phyloP scores from a whole-genome alignment of 306 rosid genomes.

The Gastrolobium villosum region DNA sequence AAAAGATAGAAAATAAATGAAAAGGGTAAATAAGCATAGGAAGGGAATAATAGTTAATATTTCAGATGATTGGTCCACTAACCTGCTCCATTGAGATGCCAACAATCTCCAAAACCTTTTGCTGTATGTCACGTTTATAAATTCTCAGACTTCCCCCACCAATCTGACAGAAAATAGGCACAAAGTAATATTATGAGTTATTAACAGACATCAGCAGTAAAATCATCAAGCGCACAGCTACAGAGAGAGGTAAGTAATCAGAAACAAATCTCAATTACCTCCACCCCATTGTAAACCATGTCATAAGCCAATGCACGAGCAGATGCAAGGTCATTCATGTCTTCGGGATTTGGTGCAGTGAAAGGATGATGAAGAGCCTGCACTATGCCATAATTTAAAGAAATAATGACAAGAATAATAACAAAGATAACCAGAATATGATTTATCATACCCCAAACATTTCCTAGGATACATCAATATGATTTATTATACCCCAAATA shows the following conservation, averaged over 20 bases:
- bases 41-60: conserved; percentile 5
- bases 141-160: conserved; percentile 99
- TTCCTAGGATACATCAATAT: conserved; percentile 23
- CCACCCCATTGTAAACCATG: conserved; percentile 98
- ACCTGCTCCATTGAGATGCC: conserved; percentile 96
- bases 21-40: conserved; percentile 23
- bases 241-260: conserved; percentile 17
- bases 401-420: conserved; percentile 21
- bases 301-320: conserved; percentile 99
- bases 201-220: conserved; percentile 1
- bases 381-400: conserved; percentile 18
- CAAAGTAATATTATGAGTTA: conserved; percentile 33
- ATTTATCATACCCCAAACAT: conserved; percentile 13
- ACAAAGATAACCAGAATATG: conserved; percentile 30
- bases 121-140: conserved; percentile 84
- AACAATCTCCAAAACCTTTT: conserved; percentile 86
- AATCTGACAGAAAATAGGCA: conserved; percentile 62
- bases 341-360: conserved; percentile 98
- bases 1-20: conserved; percentile 12
- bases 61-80: conserved; percentile 34
- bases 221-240: conserved; percentile 38
- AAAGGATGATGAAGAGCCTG: conserved; percentile 99
- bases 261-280: conserved; percentile 60
- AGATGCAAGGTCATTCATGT: conserved; percentile 81
- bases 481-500: conserved; percentile 10